Conservation (phyloP, 2,329 filamentous ascomycete species). For the Calonectria fujianensis region DNA sequence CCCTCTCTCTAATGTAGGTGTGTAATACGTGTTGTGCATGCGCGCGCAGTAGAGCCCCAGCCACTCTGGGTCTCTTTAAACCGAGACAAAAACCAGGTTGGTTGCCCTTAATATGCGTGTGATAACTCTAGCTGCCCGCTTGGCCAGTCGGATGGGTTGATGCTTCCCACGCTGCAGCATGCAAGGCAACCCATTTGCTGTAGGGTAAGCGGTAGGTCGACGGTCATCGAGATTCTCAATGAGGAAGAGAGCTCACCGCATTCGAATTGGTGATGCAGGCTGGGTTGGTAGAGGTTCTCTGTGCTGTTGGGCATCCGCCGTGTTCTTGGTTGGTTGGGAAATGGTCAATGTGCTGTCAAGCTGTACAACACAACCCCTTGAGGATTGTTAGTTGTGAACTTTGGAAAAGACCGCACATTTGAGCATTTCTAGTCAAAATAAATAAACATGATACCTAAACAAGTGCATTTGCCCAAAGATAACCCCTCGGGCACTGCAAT, state of each 20-base stretch:
- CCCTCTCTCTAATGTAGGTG: neutral
- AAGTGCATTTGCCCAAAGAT: no score
- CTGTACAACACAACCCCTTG: neutral
- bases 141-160: constrained; percentile 5
- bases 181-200: neutral
- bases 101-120: constrained; percentile 10
- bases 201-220: neutral
- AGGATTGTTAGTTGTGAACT: no score
- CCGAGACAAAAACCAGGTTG: neutral
- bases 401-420: no score
- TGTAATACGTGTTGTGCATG: constrained; percentile 24
- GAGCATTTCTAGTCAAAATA: no score
- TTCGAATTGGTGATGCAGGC: neutral
- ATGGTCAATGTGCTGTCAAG: neutral
- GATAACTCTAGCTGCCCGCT: neutral
- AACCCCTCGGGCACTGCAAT: no score
- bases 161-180: neutral
- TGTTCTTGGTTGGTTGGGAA: neutral
- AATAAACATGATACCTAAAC: no score
- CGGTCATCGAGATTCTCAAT: neutral
- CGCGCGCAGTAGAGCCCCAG: neutral
- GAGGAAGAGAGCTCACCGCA: neutral
- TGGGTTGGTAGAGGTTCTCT: neutral
- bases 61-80: constrained; percentile 40
- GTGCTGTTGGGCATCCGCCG: neutral